Conservation (phyloP, 2,329 filamentous ascomycete species). For the Ophiostoma quercus region DNA sequence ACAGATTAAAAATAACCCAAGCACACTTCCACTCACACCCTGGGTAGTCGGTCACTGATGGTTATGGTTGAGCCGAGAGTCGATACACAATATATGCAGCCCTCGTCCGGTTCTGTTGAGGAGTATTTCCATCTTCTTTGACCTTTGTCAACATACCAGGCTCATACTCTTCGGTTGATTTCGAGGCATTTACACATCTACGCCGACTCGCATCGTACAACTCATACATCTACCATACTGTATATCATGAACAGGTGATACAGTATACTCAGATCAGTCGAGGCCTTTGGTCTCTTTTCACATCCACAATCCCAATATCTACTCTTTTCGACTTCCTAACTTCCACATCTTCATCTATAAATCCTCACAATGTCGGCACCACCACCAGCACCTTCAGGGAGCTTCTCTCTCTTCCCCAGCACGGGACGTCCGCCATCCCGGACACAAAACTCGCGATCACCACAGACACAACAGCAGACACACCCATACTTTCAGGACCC, state of each 20-base stretch:
- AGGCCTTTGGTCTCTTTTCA: background rate
- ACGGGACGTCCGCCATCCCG: conserved; percentile 43
- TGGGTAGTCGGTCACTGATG: background rate
- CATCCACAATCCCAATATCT: background rate
- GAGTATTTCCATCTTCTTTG: background rate
- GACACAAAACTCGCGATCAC: conserved; percentile 39
- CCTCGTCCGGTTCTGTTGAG: background rate
- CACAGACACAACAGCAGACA: conserved; percentile 34
- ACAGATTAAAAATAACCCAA: conserved; percentile 14
- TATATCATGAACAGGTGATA: background rate
- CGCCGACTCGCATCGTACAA: background rate
- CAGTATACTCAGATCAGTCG: background rate
- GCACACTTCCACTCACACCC: conserved; percentile 3
- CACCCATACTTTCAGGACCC: background rate
- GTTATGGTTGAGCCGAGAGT: background rate
- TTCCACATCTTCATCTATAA: background rate
- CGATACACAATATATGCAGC: conserved; percentile 12
- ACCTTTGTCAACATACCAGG: background rate
- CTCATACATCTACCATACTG: background rate
- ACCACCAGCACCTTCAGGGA: conserved; percentile 38
- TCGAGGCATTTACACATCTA: background rate
- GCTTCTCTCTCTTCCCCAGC: conserved; percentile 55
- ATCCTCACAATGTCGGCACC: conserved; percentile 37
- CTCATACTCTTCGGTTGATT: background rate
- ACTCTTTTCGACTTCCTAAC: background rate